Conservation (phyloP, 2,329 filamentous ascomycete species). For the Fusarium buharicum region DNA sequence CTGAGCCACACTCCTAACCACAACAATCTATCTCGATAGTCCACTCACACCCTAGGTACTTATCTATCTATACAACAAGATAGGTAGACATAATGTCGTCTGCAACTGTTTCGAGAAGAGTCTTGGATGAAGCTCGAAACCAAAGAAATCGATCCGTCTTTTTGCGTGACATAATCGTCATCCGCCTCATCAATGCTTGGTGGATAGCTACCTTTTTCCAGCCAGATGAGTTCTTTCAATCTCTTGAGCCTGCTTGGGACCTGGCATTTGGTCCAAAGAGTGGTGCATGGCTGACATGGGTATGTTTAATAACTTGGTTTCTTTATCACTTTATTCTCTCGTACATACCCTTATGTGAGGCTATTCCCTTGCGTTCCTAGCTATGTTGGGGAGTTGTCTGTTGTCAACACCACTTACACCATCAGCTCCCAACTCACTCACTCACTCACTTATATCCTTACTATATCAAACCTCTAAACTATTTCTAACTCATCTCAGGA, state of each 20-base stretch:
- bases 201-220: conserved; percentile 92
- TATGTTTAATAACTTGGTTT: conserved; percentile 57
- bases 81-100: conserved; percentile 27
- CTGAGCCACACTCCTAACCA: conserved; percentile 10
- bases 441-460: not conserved
- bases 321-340: not conserved
- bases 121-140: conserved; percentile 36
- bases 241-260: conserved; percentile 92
- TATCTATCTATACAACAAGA: not conserved
- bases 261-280: conserved; percentile 80
- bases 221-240: conserved; percentile 97
- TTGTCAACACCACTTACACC: conserved; percentile 23
- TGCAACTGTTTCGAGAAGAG: conserved; percentile 6
- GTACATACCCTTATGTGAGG: not conserved
- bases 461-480: not conserved
- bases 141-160: conserved; percentile 44
- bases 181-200: conserved; percentile 84
- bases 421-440: not conserved
- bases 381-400: not conserved
- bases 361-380: not conserved
- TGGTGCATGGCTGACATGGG: conserved; percentile 96
- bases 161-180: conserved; percentile 62
- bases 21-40: conserved; percentile 19
- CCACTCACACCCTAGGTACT: conserved; percentile 7
- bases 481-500: conserved; percentile 68